Evolutionary conservation across 495 filamentous ascomycete genomes (phyloP), one percentile per base, ranked within the genome.

Genomic region (Neurospora intermedia): DNA sequence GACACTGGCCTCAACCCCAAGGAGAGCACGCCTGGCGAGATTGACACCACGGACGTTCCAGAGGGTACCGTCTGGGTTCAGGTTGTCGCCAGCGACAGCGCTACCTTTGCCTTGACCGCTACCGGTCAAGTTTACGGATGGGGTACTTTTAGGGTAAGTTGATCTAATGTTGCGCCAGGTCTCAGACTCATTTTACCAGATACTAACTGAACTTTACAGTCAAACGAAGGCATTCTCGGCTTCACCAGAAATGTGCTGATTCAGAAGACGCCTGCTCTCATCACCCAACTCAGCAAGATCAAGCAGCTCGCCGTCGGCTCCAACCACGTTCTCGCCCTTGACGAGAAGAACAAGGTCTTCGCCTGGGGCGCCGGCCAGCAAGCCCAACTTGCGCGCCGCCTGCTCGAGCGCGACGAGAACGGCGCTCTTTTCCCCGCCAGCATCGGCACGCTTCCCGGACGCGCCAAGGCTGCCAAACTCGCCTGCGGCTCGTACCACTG

Each of bases 281-380:
- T 87, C 15, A 79, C 80, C 8, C 80, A 84, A 27, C 79, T 93
- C 38, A 89, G 89, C 78, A 88, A 90, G 59, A 88, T 94, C 76
- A 87, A 82, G 31, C 72, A 85, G 13, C 83, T 94, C 38, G 85
- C 85, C 35, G 83, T 84, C 54, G 92, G 92, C 69, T 85, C 87
- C 15, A 91, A 94, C 80, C 92, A 94, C 79, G 83, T 89, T 69
- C 85, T 94, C 38, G 92, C 91, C 9, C 84, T 93, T 38, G 88
- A 91, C 77, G 84, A 82, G n/a, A 85, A 88, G 71, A 90, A 90
- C 73, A 86, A 85, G 62, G 86, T 92, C 69, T 91, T 83, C 73
- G 87, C 88, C 69, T 94, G 92, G 92, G 92, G 92, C 69, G 85
- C 86, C 73, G 91, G 91, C 69, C 89, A 93, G 73, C 90, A 93